Evolutionary conservation across 148 eudicot species (phyloP), one percentile per base, ranked within the genome.

Genomic region (Dysphania ambrosioides): DNA sequence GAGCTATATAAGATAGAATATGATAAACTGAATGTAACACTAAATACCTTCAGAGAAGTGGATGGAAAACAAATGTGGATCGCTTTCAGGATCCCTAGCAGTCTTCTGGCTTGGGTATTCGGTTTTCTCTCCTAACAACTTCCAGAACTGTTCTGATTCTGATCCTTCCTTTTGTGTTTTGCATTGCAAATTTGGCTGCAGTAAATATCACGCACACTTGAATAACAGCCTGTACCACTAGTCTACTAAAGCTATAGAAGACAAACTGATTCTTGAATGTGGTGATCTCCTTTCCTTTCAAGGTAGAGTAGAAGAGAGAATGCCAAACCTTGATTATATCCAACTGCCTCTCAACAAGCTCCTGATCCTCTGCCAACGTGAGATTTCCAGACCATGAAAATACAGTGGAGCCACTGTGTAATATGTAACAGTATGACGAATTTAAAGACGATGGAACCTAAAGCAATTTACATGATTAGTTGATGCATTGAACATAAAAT

Each of bases 381-480:
- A 88, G 91, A 79, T 77, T 88, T 62, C 97, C 98, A 27, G 84
- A 78, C 98, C 98, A 93, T 35, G 88, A 87, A 85, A 87, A 91
- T 36, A 93, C 86, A 40, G 88, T 84, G 56, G 91, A 81, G 65
- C 95, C 97, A 63, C 79, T 87, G 78, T 88, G 98, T 65, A 93
- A 79, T 80, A 93, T 91, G 86, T 83, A 89, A 79, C 93, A 91
- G 79, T 93, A 87, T 63, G 95, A 84, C 65, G 98, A 93, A 81
- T 91, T 91, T 71, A 93, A 82, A 23, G 95, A 91, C 72, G 97
- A 79, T 35, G 98, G 86, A 75, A 87, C 98, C 98, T 93, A 93
- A 69, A 76, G 61, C 65, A 72, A 47, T 59, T 51, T 49, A 71
- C 36, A 44, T 24, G 36, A 32, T 71, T 21, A 24, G 72, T 66